A percentile compares a stretch with the other conserved stretches of the same genome.
Conservation (phyloP, 495 filamentous ascomycete species). For the Aspergillus incahuasiensis region DNA sequence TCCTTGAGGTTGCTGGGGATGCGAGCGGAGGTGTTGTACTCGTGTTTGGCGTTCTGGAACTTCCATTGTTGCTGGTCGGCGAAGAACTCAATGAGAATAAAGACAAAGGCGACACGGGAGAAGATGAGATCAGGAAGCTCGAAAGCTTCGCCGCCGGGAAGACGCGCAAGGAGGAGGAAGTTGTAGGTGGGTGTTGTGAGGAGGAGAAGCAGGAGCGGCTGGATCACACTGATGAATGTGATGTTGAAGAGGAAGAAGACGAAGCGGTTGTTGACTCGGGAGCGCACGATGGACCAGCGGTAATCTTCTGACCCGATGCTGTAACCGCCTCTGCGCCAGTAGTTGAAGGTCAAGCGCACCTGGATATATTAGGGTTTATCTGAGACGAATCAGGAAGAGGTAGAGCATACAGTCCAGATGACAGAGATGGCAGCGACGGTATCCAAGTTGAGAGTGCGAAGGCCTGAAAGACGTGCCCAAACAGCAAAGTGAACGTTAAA, state of each 20-base stretch:
- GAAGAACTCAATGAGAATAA: constrained; percentile 70
- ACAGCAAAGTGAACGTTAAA: constrained; percentile 82
- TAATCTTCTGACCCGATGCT: constrained; percentile 87
- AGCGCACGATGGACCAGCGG: constrained; percentile 64
- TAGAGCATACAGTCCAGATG: constrained; percentile 72
- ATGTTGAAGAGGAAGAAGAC: constrained; percentile 83
- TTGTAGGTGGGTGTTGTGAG: constrained; percentile 80
- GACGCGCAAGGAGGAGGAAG: constrained; percentile 57
- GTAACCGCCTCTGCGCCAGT: constrained; percentile 95
- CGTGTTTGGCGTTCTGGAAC: constrained; percentile 75
- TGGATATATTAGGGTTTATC: constrained; percentile 20
- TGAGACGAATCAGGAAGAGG: not conserved
- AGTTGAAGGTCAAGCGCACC: constrained; percentile 88
- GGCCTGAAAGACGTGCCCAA: constrained; percentile 70
- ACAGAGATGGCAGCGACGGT: constrained; percentile 64
- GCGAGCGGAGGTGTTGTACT: constrained; percentile 67
- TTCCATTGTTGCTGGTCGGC: constrained; percentile 95
- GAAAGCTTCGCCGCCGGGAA: constrained; percentile 37
- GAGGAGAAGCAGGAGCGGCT: constrained; percentile 63
- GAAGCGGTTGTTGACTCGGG: constrained; percentile 45
- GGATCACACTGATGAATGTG: constrained; percentile 78
- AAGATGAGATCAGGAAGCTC: constrained; percentile 62
- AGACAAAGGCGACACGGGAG: constrained; percentile 59
- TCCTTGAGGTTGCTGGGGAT: constrained; percentile 49
- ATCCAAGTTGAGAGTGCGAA: constrained; percentile 71